Conservation (phyloP, 805 yeast species). For the Myxozyma neglecta region DNA sequence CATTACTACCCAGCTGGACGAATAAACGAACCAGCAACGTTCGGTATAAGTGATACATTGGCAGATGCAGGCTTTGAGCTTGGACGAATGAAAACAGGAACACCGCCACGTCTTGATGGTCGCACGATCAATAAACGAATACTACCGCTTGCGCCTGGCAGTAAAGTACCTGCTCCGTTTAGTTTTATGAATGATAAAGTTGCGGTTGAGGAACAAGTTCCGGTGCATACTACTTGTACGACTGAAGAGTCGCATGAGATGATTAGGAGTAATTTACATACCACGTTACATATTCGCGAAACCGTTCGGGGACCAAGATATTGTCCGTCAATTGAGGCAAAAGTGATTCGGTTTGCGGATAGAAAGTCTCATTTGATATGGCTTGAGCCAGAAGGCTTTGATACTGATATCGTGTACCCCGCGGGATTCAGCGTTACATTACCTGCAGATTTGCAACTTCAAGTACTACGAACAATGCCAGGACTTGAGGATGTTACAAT, state of each 20-base stretch:
- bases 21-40: slow-evolving; percentile 88
- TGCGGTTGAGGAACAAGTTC: slow-evolving; percentile 48
- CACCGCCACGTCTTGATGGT: slow-evolving; percentile 85
- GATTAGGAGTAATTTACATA: slow-evolving; percentile 66
- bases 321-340: slow-evolving; percentile 95
- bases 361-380: slow-evolving; percentile 79
- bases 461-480: slow-evolving; percentile 71
- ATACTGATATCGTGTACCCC: slow-evolving; percentile 86
- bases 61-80: slow-evolving; percentile 72
- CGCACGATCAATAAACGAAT: slow-evolving; percentile 65
- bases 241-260: slow-evolving; percentile 72
- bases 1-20: slow-evolving; percentile 84
- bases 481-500: slow-evolving; percentile 88
- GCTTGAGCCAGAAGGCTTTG: slow-evolving; percentile 95
- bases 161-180: slow-evolving; percentile 85
- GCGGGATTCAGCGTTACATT: slow-evolving; percentile 94
- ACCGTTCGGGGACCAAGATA: slow-evolving; percentile 95
- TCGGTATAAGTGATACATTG: slow-evolving; percentile 81
- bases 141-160: slow-evolving; percentile 76
- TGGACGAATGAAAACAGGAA: slow-evolving; percentile 94
- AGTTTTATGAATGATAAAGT: slow-evolving; percentile 76
- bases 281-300: slow-evolving; percentile 87
- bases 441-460: slow-evolving; percentile 88
- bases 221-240: slow-evolving; percentile 78
- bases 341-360: slow-evolving; percentile 74